A percentile compares a stretch with the other conserved stretches of the same genome.
phyloP scores from a whole-genome alignment of 2,329 filamentous ascomycete genomes.

The Phyllosticta paracitricarpa region DNA sequence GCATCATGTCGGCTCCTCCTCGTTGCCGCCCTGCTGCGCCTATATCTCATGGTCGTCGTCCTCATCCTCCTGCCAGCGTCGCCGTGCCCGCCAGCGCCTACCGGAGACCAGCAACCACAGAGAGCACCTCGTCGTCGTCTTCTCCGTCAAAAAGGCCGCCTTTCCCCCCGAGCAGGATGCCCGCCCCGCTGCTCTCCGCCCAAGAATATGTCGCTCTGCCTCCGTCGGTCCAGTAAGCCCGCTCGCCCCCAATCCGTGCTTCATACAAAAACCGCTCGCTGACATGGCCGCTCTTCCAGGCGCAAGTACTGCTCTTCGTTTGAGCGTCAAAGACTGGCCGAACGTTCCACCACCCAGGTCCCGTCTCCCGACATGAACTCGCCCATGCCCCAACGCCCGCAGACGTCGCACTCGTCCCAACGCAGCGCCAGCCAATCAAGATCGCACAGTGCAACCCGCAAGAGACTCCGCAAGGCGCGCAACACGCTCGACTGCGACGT shows the following conservation, averaged over 20 bases:
- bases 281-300: slow-evolving; percentile 20
- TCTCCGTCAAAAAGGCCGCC: neutral
- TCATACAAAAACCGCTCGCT: slow-evolving; percentile 7
- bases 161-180: slow-evolving; percentile 7
- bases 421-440: slow-evolving; percentile 6
- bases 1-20: slow-evolving; percentile 4
- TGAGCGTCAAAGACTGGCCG: slow-evolving; percentile 58
- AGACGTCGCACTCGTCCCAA: slow-evolving; percentile 2
- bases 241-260: neutral
- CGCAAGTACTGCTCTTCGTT: slow-evolving; percentile 64
- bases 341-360: slow-evolving; percentile 27
- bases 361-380: slow-evolving; percentile 1
- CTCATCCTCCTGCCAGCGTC: neutral
- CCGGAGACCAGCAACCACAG: slow-evolving; percentile 3
- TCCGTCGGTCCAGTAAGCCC: slow-evolving; percentile 32
- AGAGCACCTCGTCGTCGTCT: neutral
- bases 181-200: slow-evolving; percentile 19
- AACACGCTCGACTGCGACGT: slow-evolving; percentile 23
- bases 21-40: slow-evolving; percentile 1
- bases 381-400: slow-evolving; percentile 9
- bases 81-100: slow-evolving; percentile 2
- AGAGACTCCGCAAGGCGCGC: slow-evolving; percentile 26
- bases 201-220: slow-evolving; percentile 34
- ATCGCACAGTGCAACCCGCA: slow-evolving; percentile 13
- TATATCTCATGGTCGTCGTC: neutral